phyloP scores from a whole-genome alignment of 768 basidiomycete genomes.

The Rhodotorula toruloides region DNA sequence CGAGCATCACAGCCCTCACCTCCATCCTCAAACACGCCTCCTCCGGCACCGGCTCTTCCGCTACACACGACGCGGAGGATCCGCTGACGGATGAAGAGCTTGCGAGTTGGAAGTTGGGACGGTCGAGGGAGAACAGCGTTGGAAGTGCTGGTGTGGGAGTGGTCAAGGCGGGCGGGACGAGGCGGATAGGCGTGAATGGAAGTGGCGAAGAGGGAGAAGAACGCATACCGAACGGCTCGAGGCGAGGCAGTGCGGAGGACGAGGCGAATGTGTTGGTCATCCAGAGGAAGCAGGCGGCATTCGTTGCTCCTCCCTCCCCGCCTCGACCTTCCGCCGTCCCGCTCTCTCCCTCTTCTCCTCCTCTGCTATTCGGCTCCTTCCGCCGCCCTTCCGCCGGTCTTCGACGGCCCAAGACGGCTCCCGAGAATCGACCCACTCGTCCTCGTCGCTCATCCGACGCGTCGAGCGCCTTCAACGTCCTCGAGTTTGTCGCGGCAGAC shows the following conservation, averaged over 20 bases:
- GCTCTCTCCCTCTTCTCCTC: background rate
- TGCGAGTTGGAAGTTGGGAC: background rate
- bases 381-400: background rate
- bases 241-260: no score
- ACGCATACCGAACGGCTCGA: no score
- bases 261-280: background rate
- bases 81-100: background rate
- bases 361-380: background rate
- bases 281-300: no score
- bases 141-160: background rate
- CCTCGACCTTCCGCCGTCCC: background rate
- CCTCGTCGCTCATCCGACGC: background rate
- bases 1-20: background rate
- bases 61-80: no score
- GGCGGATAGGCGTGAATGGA: no score
- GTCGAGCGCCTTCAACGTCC: slow-evolving; percentile 1
- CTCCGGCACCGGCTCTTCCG: no score
- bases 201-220: no score
- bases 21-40: background rate
- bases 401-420: background rate
- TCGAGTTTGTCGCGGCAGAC: slow-evolving; percentile 14
- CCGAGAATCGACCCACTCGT: background rate
- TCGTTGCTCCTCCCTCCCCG: no score
- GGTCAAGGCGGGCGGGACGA: background rate
- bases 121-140: background rate